A percentile compares a stretch with the other conserved stretches of the same genome.
These are phyloP conservation scores for Grammothele lineata DNA, from an alignment of 768 basidiomycete species.

Conservation along the genomic window DNA sequence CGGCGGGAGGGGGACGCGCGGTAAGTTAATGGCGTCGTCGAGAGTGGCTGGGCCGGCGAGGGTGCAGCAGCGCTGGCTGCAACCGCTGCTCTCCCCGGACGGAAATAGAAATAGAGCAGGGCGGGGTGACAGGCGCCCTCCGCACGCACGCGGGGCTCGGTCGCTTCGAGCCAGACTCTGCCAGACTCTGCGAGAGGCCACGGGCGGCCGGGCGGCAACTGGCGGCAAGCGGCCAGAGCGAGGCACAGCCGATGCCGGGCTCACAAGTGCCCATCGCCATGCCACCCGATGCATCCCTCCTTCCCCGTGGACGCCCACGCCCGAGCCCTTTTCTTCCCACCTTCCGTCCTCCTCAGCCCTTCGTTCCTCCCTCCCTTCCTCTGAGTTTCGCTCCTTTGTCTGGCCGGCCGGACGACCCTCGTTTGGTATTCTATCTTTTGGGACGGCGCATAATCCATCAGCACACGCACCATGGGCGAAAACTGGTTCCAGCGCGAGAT, in stretches of 20 bases:
- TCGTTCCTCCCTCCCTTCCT: conserved; percentile 20
- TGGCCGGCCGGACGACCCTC: conserved; percentile 52
- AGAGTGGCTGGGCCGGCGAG: neutral
- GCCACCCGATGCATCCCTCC: too few relatives aligned
- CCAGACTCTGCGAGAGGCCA: too few relatives aligned
- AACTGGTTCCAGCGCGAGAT: conserved; percentile 74
- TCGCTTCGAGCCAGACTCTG: too few relatives aligned
- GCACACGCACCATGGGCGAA: conserved; percentile 49
- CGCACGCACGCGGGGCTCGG: too few relatives aligned
- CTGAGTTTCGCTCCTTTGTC: conserved; percentile 22
- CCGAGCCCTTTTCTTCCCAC: conserved; percentile 10
- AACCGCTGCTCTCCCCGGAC: neutral
- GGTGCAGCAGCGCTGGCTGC: too few relatives aligned
- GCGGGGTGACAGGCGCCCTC: neutral
- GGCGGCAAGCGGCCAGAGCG: neutral
- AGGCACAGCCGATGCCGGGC: conserved; percentile 7
- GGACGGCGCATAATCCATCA: conserved; percentile 9
- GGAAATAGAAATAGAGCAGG: neutral
- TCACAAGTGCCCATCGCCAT: conserved; percentile 7
- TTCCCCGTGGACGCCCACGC: conserved; percentile 8
- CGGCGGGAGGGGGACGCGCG: neutral
- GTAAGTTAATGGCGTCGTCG: neutral
- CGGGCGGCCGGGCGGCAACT: neutral
- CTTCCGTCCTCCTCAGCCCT: conserved; percentile 14
- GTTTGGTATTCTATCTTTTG: conserved; percentile 18